A percentile compares a stretch with the other conserved stretches of the same genome.
phyloP scores from a whole-genome alignment of 768 basidiomycete species.

The Tricholoma furcatifolium region DNA sequence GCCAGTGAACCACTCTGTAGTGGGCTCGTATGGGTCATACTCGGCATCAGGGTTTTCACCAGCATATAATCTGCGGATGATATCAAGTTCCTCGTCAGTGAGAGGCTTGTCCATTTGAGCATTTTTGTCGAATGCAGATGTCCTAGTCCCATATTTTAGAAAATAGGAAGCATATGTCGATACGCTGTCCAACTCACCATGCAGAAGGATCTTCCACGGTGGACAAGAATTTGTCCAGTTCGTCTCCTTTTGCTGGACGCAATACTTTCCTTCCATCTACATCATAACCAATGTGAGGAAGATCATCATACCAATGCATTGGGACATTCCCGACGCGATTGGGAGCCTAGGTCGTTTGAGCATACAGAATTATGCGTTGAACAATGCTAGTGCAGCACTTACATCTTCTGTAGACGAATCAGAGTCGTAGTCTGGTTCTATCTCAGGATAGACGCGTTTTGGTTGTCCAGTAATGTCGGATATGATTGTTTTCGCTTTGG shows the following conservation, averaged over 20 bases:
- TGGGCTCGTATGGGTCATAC: conserved; percentile 94
- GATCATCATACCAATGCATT: conserved; percentile 98
- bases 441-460: conserved; percentile 83
- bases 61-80: conserved; percentile 87
- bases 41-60: conserved; percentile 88
- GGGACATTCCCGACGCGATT: conserved; percentile 95
- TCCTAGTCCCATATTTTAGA: conserved; percentile 48
- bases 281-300: conserved; percentile 98
- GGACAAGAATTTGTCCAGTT: conserved; percentile 93
- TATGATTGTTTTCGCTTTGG: conserved; percentile 64
- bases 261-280: conserved; percentile 93
- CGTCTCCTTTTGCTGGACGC: conserved; percentile 92
- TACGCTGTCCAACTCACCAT: conserved; percentile 56
- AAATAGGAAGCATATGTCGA: not conserved
- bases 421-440: conserved; percentile 88
- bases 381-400: conserved; percentile 26
- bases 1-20: conserved; percentile 95
- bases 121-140: conserved; percentile 88
- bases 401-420: conserved; percentile 94
- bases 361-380: conserved; percentile 5
- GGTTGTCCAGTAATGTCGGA: conserved; percentile 84
- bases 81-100: conserved; percentile 88
- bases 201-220: conserved; percentile 90
- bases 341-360: conserved; percentile 58
- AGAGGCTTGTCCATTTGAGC: conserved; percentile 84